phyloP scores from a whole-genome alignment of 352 stramenopile genomes.

The Globisporangium abappressorium region DNA sequence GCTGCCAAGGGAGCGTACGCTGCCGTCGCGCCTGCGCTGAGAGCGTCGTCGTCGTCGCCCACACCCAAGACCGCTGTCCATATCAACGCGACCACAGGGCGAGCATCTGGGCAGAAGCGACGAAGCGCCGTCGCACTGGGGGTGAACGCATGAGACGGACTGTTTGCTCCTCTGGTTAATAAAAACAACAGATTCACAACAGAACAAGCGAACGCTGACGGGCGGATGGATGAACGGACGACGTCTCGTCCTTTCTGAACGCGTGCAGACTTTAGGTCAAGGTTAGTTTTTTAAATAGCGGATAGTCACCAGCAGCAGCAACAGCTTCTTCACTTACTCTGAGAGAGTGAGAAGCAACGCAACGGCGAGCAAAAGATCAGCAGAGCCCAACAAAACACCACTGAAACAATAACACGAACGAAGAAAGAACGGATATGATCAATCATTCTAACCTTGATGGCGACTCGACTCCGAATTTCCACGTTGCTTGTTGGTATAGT shows the following conservation, averaged over 20 bases:
- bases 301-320: constrained; percentile 7
- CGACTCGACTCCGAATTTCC: not conserved
- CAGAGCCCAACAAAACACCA: constrained; percentile 14
- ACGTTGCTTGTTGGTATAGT: not conserved
- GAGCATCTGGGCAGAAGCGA: constrained; percentile 72
- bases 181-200: constrained; percentile 16
- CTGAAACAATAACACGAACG: constrained; percentile 16
- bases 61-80: constrained; percentile 30
- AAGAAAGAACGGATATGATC: constrained; percentile 1
- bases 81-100: constrained; percentile 31
- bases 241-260: not conserved
- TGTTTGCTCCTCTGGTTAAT: constrained; percentile 8
- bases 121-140: constrained; percentile 74
- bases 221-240: not conserved
- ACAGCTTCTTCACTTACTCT: not conserved
- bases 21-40: not conserved
- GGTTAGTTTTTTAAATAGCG: constrained; percentile 11
- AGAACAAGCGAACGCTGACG: not conserved
- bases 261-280: constrained; percentile 9
- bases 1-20: constrained; percentile 14
- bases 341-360: constrained; percentile 1
- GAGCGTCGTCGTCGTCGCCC: constrained; percentile 12
- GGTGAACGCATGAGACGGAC: constrained; percentile 65
- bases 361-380: not conserved
- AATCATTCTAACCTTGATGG: not conserved